These are phyloP conservation scores for Erigeron philadelphicus DNA, from an alignment of 140 eudicot species.

Conservation along the genomic window DNA sequence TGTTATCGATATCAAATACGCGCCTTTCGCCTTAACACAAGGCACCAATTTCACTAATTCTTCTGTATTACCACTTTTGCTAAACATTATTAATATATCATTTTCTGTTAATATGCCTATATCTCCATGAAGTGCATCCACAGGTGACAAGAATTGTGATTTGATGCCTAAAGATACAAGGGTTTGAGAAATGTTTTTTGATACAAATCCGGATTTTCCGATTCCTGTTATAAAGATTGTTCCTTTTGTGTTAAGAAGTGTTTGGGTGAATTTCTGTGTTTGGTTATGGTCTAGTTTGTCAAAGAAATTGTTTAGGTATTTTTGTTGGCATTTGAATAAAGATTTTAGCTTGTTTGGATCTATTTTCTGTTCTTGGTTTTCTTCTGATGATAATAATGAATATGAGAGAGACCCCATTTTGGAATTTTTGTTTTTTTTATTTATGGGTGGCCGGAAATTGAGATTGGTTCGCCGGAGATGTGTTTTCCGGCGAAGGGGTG, in stretches of 20 bases:
- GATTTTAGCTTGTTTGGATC: constrained; percentile 46
- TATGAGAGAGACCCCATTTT: constrained; percentile 79
- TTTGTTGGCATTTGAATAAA: constrained; percentile 81
- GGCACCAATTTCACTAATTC: constrained; percentile 68
- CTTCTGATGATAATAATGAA: constrained; percentile 8
- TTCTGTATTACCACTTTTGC: constrained; percentile 83
- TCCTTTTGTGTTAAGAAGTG: constrained; percentile 62
- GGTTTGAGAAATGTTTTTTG: constrained; percentile 89
- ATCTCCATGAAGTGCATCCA: constrained; percentile 90
- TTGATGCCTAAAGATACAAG: constrained; percentile 71
- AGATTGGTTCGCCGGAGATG: constrained; percentile 29
- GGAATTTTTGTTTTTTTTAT: neutral
- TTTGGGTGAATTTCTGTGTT: constrained; percentile 72
- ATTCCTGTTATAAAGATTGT: constrained; percentile 86
- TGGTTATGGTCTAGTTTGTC: constrained; percentile 62
- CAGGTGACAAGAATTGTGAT: constrained; percentile 72
- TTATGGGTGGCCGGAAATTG: neutral
- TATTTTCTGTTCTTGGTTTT: constrained; percentile 26
- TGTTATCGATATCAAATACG: constrained; percentile 63
- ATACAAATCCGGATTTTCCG: constrained; percentile 89
- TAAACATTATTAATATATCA: constrained; percentile 62
- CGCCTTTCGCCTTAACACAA: constrained; percentile 88
- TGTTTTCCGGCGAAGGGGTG: constrained; percentile 26
- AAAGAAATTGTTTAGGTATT: constrained; percentile 78
- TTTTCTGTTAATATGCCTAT: constrained; percentile 52